These are phyloP conservation scores for Olyra latifolia DNA, from an alignment of 176 grass and related monocot species.

Conservation along the genomic window DNA sequence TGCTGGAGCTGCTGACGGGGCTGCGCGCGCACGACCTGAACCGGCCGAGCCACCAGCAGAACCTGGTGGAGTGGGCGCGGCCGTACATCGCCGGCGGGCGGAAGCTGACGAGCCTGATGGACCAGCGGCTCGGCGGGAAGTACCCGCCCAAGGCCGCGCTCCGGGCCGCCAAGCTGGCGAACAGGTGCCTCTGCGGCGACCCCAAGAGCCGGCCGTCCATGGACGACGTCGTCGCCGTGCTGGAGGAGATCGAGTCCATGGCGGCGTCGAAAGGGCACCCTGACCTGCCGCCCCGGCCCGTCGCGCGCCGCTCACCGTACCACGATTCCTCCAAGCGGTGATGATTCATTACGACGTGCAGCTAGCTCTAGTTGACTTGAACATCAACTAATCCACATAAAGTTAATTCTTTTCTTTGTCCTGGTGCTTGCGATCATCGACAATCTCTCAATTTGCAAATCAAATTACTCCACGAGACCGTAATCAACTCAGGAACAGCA, in stretches of 20 bases:
- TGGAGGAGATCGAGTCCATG: conserved; percentile 60
- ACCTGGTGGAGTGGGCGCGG: conserved; percentile 66
- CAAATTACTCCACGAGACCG: no score
- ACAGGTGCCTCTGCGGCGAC: conserved; percentile 54
- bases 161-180: conserved; percentile 56
- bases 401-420: conserved; percentile 3
- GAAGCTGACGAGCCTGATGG: conserved; percentile 66
- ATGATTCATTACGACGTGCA: neutral
- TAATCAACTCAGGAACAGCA: no score
- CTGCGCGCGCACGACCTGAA: conserved; percentile 70
- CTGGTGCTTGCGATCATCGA: neutral
- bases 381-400: neutral
- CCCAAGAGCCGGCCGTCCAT: conserved; percentile 68
- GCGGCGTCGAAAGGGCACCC: conserved; percentile 18
- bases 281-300: conserved; percentile 34
- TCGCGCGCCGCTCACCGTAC: neutral
- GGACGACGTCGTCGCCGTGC: conserved; percentile 60
- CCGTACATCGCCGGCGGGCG: conserved; percentile 47
- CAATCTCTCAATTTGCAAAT: neutral
- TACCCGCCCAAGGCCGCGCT: conserved; percentile 65
- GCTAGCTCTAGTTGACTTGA: neutral
- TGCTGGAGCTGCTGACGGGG: conserved; percentile 78
- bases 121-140: conserved; percentile 54
- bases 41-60: conserved; percentile 66
- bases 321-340: conserved; percentile 3